Evolutionary conservation across 345 rosid species (phyloP), one percentile per base, ranked within the genome.

Genomic region (Carallia brachiata): DNA sequence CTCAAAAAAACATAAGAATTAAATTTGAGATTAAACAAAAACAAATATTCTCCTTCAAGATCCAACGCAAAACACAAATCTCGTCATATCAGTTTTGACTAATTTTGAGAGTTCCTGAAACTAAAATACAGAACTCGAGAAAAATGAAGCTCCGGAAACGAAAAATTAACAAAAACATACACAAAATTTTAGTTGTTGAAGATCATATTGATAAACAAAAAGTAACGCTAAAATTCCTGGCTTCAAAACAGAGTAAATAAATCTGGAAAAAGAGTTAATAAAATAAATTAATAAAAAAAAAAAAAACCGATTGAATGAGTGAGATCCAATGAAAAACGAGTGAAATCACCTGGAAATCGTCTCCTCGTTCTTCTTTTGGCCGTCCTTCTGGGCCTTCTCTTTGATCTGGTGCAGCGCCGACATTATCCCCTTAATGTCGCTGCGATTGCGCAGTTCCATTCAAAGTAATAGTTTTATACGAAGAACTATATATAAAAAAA

Each of bases 311-410:
- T 34, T 5, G 10, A 15, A 37, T 2, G 61, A 57, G 7, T 59
- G 18, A 19, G 27, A 65, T 34, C 28, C 32, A 18, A 58, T 18
- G 12, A 36, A 55, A 66, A 59, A 7, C 10, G 4, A 37, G 54
- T 67, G 12, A 23, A 15, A 37, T 72, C 57, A 89, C 97, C 97
- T 93, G 19, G 90, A 87, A 74, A 93, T 87, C 70, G 93, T 93
- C 71, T 90, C 89, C 70, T 89, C 98, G 74, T 90, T 90, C 84
- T 84, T 90, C 89, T 86, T 89, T 50, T 82, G 89, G 47, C 90
- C 90, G 71, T 90, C 97, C 76, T 84, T 86, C 1, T 89, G 80
- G 23, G 98, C 81, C 74, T 84, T 93, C 85, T 89, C 91, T 73
- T 79, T 84, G 75, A 93, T 85, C 83, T 79, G 88, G 30, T 86